Evolutionary conservation across 192 early-diverging fungal genomes (phyloP), one percentile per base, ranked within the genome.

Genomic region (Dissophora globulifera): DNA sequence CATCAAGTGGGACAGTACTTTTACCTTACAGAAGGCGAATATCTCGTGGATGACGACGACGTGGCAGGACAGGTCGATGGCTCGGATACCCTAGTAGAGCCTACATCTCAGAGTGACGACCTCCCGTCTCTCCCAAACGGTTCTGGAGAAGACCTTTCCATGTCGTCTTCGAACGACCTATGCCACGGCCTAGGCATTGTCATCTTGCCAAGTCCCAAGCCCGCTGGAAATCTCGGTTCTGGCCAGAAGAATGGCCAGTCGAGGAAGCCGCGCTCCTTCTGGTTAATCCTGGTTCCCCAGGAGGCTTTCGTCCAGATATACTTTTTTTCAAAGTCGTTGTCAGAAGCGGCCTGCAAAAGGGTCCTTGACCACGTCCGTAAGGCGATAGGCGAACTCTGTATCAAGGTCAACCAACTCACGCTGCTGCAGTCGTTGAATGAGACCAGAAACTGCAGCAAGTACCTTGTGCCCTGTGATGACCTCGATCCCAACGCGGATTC

Each of bases 301-400:
- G 78, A 78, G 15, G 30, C 62, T 1, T 79, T 64, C 40, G 86
- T 89, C 3, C 86, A 90, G 48, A 67, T 92, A 10, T 87, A 88
- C 49, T 91, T 88, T 53, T 93, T 91, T 64, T 93, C 90, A 6
- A 91, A 88, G 62, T 63, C 79, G 6, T 69, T 88, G 19, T 81
- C 81, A 35, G 72, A 71, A 16, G 82, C 79, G 27, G 72, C 83
- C 31, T 84, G 87, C 32, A 67, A 83, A 20, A 55, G 78, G 13
- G 89, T 93, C 23, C 69, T 92, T 3, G 58, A 82, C 12, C 70
- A 80, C 23, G 78, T 89, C 1, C 81, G 83, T 29, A 71, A 82
- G 20, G 83, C 83, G 31, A 86, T 94, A 11, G 58, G 70, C 29
- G 76, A 88, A 30, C 86, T 88, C 22, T 84, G 85, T 59, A 82